Conservation (phyloP, 768 basidiomycete genomes). For the Rhizopogon rudus region DNA sequence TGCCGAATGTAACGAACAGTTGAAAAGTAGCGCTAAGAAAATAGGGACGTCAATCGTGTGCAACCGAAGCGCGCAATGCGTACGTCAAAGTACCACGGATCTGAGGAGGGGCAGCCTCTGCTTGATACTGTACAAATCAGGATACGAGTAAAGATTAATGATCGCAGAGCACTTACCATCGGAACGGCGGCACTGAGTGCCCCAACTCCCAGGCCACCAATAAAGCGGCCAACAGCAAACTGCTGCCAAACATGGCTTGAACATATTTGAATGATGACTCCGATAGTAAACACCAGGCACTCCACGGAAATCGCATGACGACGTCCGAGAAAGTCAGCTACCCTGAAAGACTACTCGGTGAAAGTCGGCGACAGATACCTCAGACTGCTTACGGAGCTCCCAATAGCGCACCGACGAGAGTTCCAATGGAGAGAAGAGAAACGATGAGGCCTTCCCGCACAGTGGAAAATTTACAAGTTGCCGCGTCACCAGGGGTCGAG, state of each 20-base stretch:
- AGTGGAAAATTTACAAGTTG: slow-evolving; percentile 47
- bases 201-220: slow-evolving; percentile 67
- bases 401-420: slow-evolving; percentile 53
- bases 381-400: slow-evolving; percentile 50
- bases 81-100: slow-evolving; percentile 63
- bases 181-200: slow-evolving; percentile 65
- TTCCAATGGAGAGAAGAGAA: slow-evolving; percentile 65
- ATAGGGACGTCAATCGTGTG: slow-evolving; percentile 1
- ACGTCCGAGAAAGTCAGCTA: slow-evolving; percentile 62
- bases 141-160: not conserved
- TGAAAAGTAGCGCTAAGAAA: slow-evolving; percentile 42
- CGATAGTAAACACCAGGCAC: slow-evolving; percentile 52
- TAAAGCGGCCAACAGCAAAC: slow-evolving; percentile 58
- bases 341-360: slow-evolving; percentile 24
- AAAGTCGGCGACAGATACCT: not conserved
- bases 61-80: not conserved
- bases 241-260: slow-evolving; percentile 56
- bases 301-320: slow-evolving; percentile 62
- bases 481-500: slow-evolving; percentile 29
- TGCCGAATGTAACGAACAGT: slow-evolving; percentile 67
- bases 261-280: slow-evolving; percentile 56
- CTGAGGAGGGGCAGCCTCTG: slow-evolving; percentile 67
- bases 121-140: slow-evolving; percentile 46
- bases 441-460: slow-evolving; percentile 67
- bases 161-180: slow-evolving; percentile 33